Base-by-base conservation (phyloP, 2,329 filamentous ascomycete species). In the Ophidiomyces ophidiicola region DNA sequence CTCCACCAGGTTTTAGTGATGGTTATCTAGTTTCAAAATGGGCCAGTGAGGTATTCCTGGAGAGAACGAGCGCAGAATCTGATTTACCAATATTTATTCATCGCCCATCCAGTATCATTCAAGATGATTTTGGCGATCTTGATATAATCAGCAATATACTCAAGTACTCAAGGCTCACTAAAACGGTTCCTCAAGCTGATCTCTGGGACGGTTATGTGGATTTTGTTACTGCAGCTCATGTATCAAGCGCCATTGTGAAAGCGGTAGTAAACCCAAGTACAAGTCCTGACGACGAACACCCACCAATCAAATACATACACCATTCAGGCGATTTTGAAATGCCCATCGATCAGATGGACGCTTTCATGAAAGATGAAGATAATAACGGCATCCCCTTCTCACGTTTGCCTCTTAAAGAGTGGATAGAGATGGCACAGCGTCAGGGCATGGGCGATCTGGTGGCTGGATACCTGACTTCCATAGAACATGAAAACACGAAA, bases 1-100 rank as follows among this genome's bases (percentile, higher is more conserved):
- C 52, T 4, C 44, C 48, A 2, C 23, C 24, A 2, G 50, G 60
- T 36, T 56, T 55, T 5, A 38, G 46, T 1, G 36, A 57, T 6
- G 63, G 63, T 3, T 67, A 64, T 35, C 40, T 51, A 1, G 52
- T 57, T 0, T 43, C 49, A 11, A 64, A 64, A 44, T 67, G 64
- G 64, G 57, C 53, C 0, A 55, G 55, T 42, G 64, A 68, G 45
- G 40, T 41, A 1, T 43, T 59, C 6, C 54, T 67, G 0, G 61
- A 66, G 39, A 44, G 41, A 3, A 15, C 33, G 3, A 30, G 7
- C 29, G 23, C 10, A 2, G 17, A 24, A 20, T 39, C 23, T 18
- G 20, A n/a, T 6, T 12, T 43, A 11, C 29, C 36, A 3, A 34
- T 46, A 6, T 43, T 24, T 20, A 46, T 46, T 11, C 41, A 46